Conservation (phyloP, 306 rosid genomes). For the Bauhinia variegata region DNA sequence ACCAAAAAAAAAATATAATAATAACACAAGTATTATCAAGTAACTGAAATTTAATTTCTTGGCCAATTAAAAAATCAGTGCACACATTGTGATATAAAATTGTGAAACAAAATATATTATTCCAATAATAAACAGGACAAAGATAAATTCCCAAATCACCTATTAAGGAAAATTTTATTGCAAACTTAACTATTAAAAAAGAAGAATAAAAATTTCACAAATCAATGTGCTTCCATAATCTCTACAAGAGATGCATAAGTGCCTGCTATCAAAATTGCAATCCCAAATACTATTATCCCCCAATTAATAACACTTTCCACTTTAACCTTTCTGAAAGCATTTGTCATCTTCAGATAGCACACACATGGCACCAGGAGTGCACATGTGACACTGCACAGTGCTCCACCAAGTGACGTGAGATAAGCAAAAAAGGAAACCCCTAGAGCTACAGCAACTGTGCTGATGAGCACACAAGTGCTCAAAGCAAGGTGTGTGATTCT, state of each 20-base stretch:
- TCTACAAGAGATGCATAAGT: conserved; percentile 46
- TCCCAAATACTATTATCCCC: conserved; percentile 30
- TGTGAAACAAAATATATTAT: too few species aligned
- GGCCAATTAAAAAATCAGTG: too few species aligned
- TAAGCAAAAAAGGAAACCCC: conserved; percentile 39
- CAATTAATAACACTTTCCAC: conserved; percentile 25
- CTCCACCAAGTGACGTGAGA: conserved; percentile 55
- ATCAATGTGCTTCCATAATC: conserved; percentile 3
- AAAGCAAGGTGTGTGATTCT: conserved; percentile 24
- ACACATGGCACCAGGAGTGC: conserved; percentile 50
- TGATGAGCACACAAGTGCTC: conserved; percentile 38
- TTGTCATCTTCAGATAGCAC: conserved; percentile 58
- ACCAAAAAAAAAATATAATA: too few species aligned
- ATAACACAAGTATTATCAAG: too few species aligned
- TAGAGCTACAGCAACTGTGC: conserved; percentile 45
- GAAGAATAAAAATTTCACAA: too few species aligned
- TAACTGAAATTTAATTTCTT: too few species aligned
- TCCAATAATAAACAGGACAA: too few species aligned
- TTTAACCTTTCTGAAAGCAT: conserved; percentile 24
- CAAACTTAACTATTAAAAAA: too few species aligned
- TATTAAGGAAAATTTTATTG: too few species aligned
- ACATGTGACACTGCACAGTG: conserved; percentile 46
- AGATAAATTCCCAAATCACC: too few species aligned
- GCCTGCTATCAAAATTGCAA: conserved; percentile 40
- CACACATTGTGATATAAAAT: too few species aligned